These are phyloP conservation scores for Cucumis hystrix DNA, from an alignment of 306 rosid genomes.

Conservation along the genomic window DNA sequence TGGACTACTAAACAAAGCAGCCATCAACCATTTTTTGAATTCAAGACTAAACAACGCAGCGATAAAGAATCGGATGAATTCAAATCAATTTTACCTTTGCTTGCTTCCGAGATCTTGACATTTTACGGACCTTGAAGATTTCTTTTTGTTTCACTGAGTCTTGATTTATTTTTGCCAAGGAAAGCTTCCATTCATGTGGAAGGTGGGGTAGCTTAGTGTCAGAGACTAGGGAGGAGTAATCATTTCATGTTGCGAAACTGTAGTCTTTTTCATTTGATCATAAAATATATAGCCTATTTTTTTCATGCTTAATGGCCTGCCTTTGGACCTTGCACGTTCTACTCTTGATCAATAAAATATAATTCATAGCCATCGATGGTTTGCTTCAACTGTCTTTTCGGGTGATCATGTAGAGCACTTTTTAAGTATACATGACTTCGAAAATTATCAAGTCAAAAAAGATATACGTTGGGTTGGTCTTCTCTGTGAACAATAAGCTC, in stretches of 20 bases:
- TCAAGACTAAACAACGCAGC: conserved; percentile 14
- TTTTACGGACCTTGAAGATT: background rate
- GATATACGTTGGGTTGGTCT: no score
- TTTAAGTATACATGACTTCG: no score
- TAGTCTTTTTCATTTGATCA: background rate
- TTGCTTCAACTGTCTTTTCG: no score
- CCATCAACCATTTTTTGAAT: background rate
- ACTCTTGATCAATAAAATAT: background rate
- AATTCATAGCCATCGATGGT: background rate
- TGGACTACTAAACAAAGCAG: conserved; percentile 38
- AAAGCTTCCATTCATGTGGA: background rate
- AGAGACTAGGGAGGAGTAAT: background rate
- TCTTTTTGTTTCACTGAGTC: background rate
- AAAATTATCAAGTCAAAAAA: no score
- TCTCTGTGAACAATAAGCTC: no score
- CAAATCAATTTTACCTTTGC: background rate
- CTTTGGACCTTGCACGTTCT: background rate
- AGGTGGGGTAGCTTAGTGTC: background rate
- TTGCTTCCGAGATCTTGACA: background rate
- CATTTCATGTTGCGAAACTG: conserved; percentile 1
- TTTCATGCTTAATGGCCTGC: background rate
- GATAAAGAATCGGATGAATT: background rate
- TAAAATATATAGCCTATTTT: background rate
- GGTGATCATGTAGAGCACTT: no score
- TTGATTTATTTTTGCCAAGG: background rate